These are phyloP conservation scores for Alternaria hordeiaustralica DNA, from an alignment of 2,329 filamentous ascomycete genomes.

Conservation along the genomic window DNA sequence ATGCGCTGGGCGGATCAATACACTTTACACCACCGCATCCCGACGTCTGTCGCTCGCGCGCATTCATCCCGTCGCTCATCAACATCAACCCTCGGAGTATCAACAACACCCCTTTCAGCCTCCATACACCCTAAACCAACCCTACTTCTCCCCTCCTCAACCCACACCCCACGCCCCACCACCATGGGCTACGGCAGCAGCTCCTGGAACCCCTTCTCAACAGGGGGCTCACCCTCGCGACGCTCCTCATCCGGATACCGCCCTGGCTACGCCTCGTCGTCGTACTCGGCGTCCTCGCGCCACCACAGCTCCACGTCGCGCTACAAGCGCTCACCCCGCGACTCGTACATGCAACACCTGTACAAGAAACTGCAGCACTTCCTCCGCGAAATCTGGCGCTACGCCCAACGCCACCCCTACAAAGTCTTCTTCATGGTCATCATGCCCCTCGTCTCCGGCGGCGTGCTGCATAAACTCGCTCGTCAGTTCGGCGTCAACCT, in stretches of 20 bases:
- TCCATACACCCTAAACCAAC: conserved; percentile 19
- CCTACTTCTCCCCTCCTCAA: conserved; percentile 7
- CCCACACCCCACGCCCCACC: neutral
- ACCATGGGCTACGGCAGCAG: conserved; percentile 37
- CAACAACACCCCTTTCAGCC: conserved; percentile 8
- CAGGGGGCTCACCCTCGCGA: conserved; percentile 21
- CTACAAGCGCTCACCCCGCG: conserved; percentile 78
- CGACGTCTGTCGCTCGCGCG: conserved; percentile 15
- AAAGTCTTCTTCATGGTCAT: conserved; percentile 91
- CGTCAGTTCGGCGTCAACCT: conserved; percentile 79
- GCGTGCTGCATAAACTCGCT: conserved; percentile 78
- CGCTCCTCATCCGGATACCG: conserved; percentile 35
- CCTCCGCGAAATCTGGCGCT: conserved; percentile 79
- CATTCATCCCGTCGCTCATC: conserved; percentile 5
- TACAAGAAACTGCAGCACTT: conserved; percentile 79
- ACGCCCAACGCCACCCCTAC: conserved; percentile 81
- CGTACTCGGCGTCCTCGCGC: conserved; percentile 33
- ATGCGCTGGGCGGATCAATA: conserved; percentile 27
- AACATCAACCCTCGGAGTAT: neutral
- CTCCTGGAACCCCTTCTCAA: conserved; percentile 43
- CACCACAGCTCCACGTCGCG: conserved; percentile 69
- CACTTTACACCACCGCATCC: conserved; percentile 23
- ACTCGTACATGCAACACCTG: conserved; percentile 76
- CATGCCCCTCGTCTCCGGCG: conserved; percentile 85
- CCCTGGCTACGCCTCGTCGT: conserved; percentile 39